phyloP scores from a whole-genome alignment of 192 early-diverging fungal species.

The Phycomyces blakesleeanus region DNA sequence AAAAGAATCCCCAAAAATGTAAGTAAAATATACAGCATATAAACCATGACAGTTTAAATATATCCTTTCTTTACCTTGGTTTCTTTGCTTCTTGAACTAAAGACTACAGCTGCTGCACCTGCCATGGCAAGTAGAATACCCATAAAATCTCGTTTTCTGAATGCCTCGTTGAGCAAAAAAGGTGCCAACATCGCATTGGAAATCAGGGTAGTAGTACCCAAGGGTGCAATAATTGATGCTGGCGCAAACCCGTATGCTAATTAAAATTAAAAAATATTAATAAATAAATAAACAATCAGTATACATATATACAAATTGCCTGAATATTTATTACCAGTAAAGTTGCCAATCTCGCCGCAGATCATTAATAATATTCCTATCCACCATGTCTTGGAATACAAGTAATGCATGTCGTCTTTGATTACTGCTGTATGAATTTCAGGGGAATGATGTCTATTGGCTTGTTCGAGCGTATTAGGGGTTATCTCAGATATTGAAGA shows the following conservation, averaged over 20 bases:
- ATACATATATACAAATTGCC: not conserved
- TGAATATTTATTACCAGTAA: constrained; percentile 22
- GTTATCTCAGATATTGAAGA: too few relatives aligned
- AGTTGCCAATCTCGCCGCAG: constrained; percentile 46
- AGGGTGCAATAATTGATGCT: constrained; percentile 62
- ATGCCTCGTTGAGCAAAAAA: constrained; percentile 54
- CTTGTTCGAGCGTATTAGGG: not conserved
- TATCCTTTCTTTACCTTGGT: constrained; percentile 30
- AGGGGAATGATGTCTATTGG: not conserved
- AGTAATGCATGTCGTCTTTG: constrained; percentile 24
- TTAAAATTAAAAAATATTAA: not conserved
- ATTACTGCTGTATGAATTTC: not conserved
- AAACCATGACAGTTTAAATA: not conserved
- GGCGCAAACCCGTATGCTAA: constrained; percentile 70
- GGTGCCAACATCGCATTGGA: constrained; percentile 67
- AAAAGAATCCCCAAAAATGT: too few relatives aligned
- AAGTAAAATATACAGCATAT: too few relatives aligned
- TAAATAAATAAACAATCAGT: too few relatives aligned
- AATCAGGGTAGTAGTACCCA: constrained; percentile 65
- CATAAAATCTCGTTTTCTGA: constrained; percentile 49
- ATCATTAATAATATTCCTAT: constrained; percentile 61
- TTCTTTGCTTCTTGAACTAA: constrained; percentile 52
- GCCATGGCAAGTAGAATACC: constrained; percentile 59
- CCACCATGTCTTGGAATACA: constrained; percentile 58
- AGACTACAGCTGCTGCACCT: constrained; percentile 58